Evolutionary conservation across 805 yeast genomes (phyloP).

Genomic region (Schwanniomyces vanrijiae): DNA sequence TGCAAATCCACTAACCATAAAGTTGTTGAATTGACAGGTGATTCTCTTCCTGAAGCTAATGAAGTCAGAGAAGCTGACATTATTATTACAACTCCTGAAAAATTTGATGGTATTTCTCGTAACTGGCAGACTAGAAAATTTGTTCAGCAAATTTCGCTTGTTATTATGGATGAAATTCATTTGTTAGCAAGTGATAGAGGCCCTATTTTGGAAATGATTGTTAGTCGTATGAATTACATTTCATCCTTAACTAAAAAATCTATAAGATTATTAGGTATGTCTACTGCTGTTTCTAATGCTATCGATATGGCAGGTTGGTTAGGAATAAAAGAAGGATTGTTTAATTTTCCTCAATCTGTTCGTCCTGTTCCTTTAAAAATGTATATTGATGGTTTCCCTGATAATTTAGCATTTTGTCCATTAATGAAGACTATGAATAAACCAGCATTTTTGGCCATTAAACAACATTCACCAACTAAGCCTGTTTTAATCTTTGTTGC

Average conservation of each 20-base stretch:
- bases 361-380: conserved; percentile 84
- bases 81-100: conserved; percentile 81
- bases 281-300: conserved; percentile 85
- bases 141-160: conserved; percentile 71
- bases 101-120: conserved; percentile 85
- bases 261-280: conserved; percentile 70
- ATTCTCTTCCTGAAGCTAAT: conserved; percentile 69
- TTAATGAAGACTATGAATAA: conserved; percentile 86
- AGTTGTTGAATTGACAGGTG: conserved; percentile 81
- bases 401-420: conserved; percentile 76
- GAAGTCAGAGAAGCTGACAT: conserved; percentile 71
- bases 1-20: conserved; percentile 45
- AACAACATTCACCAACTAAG: conserved; percentile 82
- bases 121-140: conserved; percentile 79
- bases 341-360: conserved; percentile 78
- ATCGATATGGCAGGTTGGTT: conserved; percentile 86
- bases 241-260: conserved; percentile 59
- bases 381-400: conserved; percentile 87
- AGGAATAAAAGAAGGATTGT: conserved; percentile 69
- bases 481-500: conserved; percentile 87
- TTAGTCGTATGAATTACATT: conserved; percentile 79
- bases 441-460: conserved; percentile 90
- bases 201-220: conserved; percentile 84
- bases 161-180: conserved; percentile 86
- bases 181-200: conserved; percentile 83